Evolutionary conservation across 176 grass and related monocot species (phyloP), one percentile per base, ranked within the genome.

Genomic region (Paspalum vaginatum): DNA sequence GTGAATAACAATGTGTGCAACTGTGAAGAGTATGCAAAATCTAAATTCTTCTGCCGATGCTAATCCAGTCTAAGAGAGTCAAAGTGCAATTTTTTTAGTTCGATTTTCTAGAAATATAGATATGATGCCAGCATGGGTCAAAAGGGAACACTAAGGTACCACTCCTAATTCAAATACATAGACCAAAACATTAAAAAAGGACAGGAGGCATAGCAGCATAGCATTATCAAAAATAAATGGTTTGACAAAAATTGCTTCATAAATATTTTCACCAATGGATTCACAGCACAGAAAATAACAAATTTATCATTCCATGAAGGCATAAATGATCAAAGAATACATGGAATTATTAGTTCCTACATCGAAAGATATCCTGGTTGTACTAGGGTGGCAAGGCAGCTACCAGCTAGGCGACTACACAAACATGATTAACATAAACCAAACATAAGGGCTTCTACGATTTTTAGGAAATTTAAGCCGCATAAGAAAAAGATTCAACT

Each of bases 21-120:
- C 32, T 32, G 32, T 32, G 32, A 32, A 6, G n/a, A 77, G 55
- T 69, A 68, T 46, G 15, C 65, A 78, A 75, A 76, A 68, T 60
- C 11, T 67, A 7, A 16, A 47, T 49, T 43, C 53, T 18, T 83
- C 41, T 27, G 26, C 10, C 5, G 40, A 21, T 64, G 25, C 17
- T 65, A 85, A 73, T 72, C 39, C 25, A 22, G 48, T 24, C 47
- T 15, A 76, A 54, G 47, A 75, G 40, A 75, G 22, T 37, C 75
- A 7, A 20, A 40, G 18, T 65, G 24, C 1, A 10, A 37, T 39
- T 55, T 72, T 77, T 41, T 55, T 63, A 43, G 39, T 55, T 54
- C n/a, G 49, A 42, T 40, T 58, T 60, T 77, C 6, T 4, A 18
- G n/a, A 77, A 25, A 60, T 42, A n/a, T 49, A 32, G 48, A 80